A percentile compares a stretch with the other conserved stretches of the same genome.
These are phyloP conservation scores for Andrographis paniculata DNA, from an alignment of 305 asterid species.

Conservation along the genomic window DNA sequence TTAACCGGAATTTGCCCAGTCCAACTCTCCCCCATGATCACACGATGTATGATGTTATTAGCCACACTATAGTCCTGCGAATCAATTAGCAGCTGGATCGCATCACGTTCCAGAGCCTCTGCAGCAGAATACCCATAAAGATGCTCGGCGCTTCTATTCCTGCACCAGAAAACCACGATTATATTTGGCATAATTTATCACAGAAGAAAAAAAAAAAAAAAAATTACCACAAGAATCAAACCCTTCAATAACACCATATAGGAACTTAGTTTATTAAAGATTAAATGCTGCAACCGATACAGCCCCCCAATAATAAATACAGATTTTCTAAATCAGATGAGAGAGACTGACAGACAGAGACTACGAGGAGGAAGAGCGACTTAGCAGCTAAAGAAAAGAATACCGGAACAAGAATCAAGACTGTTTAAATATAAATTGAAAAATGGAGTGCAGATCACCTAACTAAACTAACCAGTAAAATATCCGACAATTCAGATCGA, in stretches of 20 bases:
- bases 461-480: slow-evolving; percentile 82
- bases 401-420: slow-evolving; percentile 1
- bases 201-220: neutral
- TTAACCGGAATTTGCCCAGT: slow-evolving; percentile 72
- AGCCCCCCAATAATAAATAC: neutral
- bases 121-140: slow-evolving; percentile 57
- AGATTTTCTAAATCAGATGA: no score
- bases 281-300: neutral
- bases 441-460: slow-evolving; percentile 4
- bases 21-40: slow-evolving; percentile 65
- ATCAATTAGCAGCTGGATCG: slow-evolving; percentile 43
- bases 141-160: slow-evolving; percentile 70
- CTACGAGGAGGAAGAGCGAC: no score
- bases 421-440: slow-evolving; percentile 1
- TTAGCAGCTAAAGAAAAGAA: neutral
- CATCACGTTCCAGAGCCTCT: slow-evolving; percentile 60
- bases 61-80: slow-evolving; percentile 34
- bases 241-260: neutral
- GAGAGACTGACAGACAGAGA: no score
- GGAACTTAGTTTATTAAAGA: neutral
- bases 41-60: slow-evolving; percentile 39
- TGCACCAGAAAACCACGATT: slow-evolving; percentile 22
- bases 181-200: neutral
- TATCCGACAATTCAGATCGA: slow-evolving; percentile 45
- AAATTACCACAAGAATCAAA: neutral